Evolutionary conservation across 805 yeast species (phyloP), one percentile per base, ranked within the genome.

Genomic region (Monosporozyma aquatica): DNA sequence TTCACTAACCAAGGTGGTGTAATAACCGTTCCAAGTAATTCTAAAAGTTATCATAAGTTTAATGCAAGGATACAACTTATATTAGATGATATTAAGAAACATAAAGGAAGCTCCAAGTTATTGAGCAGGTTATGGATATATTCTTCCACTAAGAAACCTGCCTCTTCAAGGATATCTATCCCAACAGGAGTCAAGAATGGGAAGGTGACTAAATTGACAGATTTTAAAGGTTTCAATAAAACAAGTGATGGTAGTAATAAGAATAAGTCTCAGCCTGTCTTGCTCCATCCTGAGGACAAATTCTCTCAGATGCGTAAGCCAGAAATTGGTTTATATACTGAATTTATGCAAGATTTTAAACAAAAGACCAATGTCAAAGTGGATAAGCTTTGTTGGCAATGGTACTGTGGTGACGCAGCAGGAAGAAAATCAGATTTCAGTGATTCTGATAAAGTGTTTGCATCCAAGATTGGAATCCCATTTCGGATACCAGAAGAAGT

Each of bases 401-500:
- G 54, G 37, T 92, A 65, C 59, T 89, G 87, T n/a, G 98, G 98
- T 5, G 98, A 90, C 65, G 97, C 97, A 0, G 97, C 96, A 6
- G 98, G 97, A 1, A 68, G 97, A 41, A 54, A 57, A 2, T 60
- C 55, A 0, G 97, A 90, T 60, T 83, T 81, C 56, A 84, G 92
- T 68, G 87, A 84, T 51, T 75, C 83, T 38, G 98, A 90, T 59
- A 61, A 58, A 48, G 56, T 46, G 43, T 89, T 89, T 68, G 96
- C 97, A 0, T 48, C 67, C 34, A 69, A 66, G 15, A 54, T 73
- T 1, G 75, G 75, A 0, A 36, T 87, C 2, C 47, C 50, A 17
- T 90, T 86, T 54, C 64, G 65, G 40, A 65, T 76, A 0, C 97
- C 97, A 0, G 97, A 90, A 52, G 79, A 80, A 39, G 67, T 67